phyloP scores from a whole-genome alignment of 805 yeast species.

The Yarrowia alimentaria region DNA sequence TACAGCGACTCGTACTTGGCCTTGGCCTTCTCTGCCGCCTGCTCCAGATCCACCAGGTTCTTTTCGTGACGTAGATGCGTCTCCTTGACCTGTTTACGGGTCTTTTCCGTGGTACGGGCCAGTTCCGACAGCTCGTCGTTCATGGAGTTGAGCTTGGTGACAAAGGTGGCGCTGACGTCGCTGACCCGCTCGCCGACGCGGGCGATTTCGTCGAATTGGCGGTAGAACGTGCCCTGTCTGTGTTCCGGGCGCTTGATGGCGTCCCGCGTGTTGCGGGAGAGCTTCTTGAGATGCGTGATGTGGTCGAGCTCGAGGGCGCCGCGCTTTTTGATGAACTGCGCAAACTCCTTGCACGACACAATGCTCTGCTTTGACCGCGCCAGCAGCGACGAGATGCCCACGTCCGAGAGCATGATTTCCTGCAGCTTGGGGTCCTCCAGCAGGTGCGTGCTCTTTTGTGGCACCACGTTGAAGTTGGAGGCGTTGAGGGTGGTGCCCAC shows the following conservation, averaged over 20 bases:
- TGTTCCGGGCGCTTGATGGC: slow-evolving; percentile 49
- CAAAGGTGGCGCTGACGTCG: slow-evolving; percentile 71
- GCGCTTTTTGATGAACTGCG: slow-evolving; percentile 73
- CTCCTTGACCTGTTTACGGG: slow-evolving; percentile 77
- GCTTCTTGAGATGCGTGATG: slow-evolving; percentile 68
- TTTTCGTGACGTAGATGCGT: slow-evolving; percentile 78
- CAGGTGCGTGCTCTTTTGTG: slow-evolving; percentile 32
- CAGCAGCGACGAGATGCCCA: slow-evolving; percentile 71
- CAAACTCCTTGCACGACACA: slow-evolving; percentile 79
- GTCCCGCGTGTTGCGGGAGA: slow-evolving; percentile 55
- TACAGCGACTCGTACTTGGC: slow-evolving; percentile 72
- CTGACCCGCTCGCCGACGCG: slow-evolving; percentile 74
- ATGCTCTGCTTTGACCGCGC: slow-evolving; percentile 75
- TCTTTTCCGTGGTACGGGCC: slow-evolving; percentile 63
- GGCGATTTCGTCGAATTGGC: slow-evolving; percentile 64
- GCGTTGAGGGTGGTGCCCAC: slow-evolving; percentile 15
- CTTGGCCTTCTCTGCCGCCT: slow-evolving; percentile 85
- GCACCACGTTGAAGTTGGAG: slow-evolving; percentile 26
- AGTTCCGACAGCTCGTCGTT: slow-evolving; percentile 77
- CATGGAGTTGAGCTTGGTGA: slow-evolving; percentile 78
- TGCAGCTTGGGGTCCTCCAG: slow-evolving; percentile 40
- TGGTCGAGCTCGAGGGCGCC: slow-evolving; percentile 78
- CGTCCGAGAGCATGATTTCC: slow-evolving; percentile 41
- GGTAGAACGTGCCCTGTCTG: slow-evolving; percentile 64
- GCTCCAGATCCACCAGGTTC: slow-evolving; percentile 78